Conservation (phyloP, 2,329 filamentous ascomycete species). For the Fusarium poae region DNA sequence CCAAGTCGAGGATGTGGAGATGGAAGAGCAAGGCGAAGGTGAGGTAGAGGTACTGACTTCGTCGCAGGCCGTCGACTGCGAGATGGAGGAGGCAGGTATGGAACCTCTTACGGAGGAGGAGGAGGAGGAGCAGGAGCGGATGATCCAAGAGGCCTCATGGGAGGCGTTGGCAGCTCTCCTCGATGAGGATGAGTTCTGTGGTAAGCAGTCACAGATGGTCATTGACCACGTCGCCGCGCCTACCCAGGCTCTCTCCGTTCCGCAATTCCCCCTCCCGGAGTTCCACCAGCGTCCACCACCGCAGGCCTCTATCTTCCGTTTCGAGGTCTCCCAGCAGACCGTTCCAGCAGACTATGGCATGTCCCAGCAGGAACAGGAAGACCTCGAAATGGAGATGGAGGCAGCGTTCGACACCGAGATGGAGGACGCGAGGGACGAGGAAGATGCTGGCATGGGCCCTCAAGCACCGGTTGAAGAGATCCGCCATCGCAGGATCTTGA, state of each 20-base stretch:
- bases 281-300: not conserved
- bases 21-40: not conserved
- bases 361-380: not conserved
- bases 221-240: not conserved
- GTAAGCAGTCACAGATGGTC: not conserved
- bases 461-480: not conserved
- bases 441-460: not conserved
- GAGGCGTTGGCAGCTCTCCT: not conserved
- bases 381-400: not conserved
- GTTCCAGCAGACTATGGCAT: not conserved
- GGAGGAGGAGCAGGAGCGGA: not conserved
- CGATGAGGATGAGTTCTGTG: not conserved
- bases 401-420: not conserved
- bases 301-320: not conserved
- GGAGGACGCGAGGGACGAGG: not conserved
- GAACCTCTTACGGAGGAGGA: not conserved
- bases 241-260: not conserved
- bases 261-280: not conserved
- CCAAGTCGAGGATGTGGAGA: not conserved
- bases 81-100: not conserved
- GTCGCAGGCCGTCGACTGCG: not conserved
- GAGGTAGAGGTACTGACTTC: constrained; percentile 1
- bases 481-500: not conserved
- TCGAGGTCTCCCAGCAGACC: not conserved
- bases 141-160: not conserved